A percentile compares a stretch with the other conserved stretches of the same genome.
Conservation (phyloP, 495 filamentous ascomycete species). For the Penicillium robsamsonii region DNA sequence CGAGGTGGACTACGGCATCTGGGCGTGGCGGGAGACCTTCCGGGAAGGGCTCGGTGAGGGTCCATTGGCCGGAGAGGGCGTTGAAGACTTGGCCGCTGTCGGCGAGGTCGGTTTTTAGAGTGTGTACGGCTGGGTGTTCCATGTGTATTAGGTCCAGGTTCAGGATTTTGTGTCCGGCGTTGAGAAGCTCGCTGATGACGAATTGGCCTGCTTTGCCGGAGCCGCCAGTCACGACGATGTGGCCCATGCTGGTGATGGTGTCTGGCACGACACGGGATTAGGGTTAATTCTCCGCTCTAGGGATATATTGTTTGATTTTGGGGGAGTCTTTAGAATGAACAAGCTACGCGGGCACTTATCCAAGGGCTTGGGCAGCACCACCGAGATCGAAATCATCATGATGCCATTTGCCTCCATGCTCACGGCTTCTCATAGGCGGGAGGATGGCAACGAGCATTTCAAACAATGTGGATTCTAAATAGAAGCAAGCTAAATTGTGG, state of each 20-base stretch:
- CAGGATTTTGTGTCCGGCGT: constrained; percentile 49
- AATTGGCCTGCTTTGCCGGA: constrained; percentile 54
- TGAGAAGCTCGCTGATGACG: constrained; percentile 48
- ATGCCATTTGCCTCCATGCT: constrained; percentile 23
- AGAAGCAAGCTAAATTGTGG: background rate
- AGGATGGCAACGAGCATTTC: background rate
- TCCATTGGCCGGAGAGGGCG: constrained; percentile 54
- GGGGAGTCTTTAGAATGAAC: background rate
- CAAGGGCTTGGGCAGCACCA: constrained; percentile 10
- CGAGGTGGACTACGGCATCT: constrained; percentile 59
- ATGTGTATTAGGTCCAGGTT: constrained; percentile 46
- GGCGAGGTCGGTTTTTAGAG: constrained; percentile 54
- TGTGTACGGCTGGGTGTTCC: constrained; percentile 35
- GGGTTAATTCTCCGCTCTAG: background rate
- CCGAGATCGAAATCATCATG: constrained; percentile 24
- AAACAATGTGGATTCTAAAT: background rate
- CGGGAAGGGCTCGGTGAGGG: constrained; percentile 43
- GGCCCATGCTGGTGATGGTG: background rate
- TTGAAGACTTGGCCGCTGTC: constrained; percentile 56
- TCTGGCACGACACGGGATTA: background rate
- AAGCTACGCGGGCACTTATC: background rate
- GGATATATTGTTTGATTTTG: background rate
- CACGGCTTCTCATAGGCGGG: background rate
- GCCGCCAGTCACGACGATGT: constrained; percentile 53
- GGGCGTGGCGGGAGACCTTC: constrained; percentile 39